Base-by-base conservation (phyloP, 345 rosid species). In the Rhodamnia argentea region DNA sequence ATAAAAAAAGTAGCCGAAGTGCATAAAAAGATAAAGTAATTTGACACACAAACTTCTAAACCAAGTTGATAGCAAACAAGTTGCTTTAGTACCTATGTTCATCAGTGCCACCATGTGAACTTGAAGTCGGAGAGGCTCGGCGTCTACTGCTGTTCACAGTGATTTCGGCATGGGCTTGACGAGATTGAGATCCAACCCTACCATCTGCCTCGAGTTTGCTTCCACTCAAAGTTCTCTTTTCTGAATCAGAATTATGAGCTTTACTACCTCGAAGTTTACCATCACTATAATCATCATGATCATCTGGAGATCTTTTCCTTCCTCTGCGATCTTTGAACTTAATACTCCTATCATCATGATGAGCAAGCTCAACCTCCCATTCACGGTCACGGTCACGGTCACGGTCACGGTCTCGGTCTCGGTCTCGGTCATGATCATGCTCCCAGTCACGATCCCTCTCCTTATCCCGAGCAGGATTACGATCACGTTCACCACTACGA, bases 231-330 rank as follows among this genome's bases (percentile, higher is more conserved):
- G 91, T 85, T 90, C 89, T 93, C 87, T 87, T 90, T 87, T 93
- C 97, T 85, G 85, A 47, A 51, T 93, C 93, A 84, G 92, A 78
- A 86, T 87, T 86, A 54, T 88, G 83, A 74, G 84, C 54, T 85
- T 86, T 91, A 53, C 44, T 74, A 85, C 88, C 88, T 87, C 92
- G 92, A 55, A 90, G 85, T 89, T 91, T 94, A 85, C 82, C 84
- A 88, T 92, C 96, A 87, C 22, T 85, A 85, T 88, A 90, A 81
- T 94, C 95, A 86, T 93, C 97, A 29, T 64, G 91, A 81, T 94
- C 95, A 83, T 93, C 95, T 15, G 95, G 95, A 86, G 98, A 94
- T 87, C 93, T 93, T 88, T 93, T 95, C 87, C 88, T 90, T 87
- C 91, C 95, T 89, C 92, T 93, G 86, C 90, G 89, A 82, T 92